Evolutionary conservation across 176 grass and related monocot species (phyloP).

Genomic region (Phyllostachys edulis): DNA sequence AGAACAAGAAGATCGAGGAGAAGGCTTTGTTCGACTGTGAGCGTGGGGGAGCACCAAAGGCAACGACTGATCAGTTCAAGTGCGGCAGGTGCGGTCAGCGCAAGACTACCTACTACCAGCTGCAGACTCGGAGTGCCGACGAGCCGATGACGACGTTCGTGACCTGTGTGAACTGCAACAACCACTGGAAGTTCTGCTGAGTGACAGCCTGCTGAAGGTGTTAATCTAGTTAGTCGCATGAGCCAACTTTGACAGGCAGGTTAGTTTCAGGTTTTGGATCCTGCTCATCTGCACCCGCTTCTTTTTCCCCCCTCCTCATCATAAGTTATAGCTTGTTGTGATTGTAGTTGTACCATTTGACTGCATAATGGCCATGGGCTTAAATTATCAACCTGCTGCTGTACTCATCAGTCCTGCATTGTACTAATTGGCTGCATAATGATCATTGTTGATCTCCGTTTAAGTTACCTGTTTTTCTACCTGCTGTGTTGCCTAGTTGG

Average conservation of each 20-base stretch:
- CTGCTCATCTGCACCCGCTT: neutral
- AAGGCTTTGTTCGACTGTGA: conserved; percentile 56
- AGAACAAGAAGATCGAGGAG: conserved; percentile 53
- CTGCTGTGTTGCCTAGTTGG: neutral
- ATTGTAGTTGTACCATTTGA: neutral
- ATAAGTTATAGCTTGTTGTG: neutral
- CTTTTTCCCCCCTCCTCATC: neutral
- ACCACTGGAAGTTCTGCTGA: conserved; percentile 67
- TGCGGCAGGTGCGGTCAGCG: conserved; percentile 52
- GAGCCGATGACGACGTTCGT: conserved; percentile 61
- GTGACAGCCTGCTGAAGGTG: neutral
- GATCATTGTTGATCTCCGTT: neutral
- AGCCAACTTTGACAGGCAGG: neutral
- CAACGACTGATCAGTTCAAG: conserved; percentile 59
- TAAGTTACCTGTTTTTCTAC: neutral
- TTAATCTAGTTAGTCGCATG: neutral
- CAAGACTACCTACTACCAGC: conserved; percentile 55
- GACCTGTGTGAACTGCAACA: conserved; percentile 62
- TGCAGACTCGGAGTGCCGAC: conserved; percentile 49
- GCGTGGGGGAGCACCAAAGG: conserved; percentile 44
- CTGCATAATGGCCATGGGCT: neutral
- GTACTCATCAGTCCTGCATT: neutral
- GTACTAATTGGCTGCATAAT: neutral
- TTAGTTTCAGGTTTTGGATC: neutral
- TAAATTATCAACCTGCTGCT: neutral